Percentiles rank a stretch among this genome's conserved stretches.
These are phyloP conservation scores for Phialophora verrucosa DNA, from an alignment of 2,329 filamentous ascomycete genomes.

Conservation along the genomic window DNA sequence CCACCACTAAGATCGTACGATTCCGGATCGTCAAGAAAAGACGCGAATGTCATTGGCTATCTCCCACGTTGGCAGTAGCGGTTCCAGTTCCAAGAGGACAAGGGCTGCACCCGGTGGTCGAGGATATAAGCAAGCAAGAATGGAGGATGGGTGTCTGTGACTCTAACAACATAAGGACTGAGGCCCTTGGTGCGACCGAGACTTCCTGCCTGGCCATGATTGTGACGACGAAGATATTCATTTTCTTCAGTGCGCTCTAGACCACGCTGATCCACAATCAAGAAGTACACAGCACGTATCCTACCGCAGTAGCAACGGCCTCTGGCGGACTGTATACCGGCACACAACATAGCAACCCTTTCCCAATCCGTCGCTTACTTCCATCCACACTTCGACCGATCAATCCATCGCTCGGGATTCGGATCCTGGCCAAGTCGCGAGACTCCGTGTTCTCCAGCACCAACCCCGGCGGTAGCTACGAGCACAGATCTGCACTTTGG, in stretches of 20 bases:
- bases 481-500: background rate
- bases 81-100: background rate
- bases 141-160: too few species aligned
- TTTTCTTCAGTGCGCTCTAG: background rate
- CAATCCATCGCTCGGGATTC: background rate
- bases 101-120: background rate
- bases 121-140: background rate
- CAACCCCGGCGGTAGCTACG: background rate
- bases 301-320: background rate
- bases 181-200: background rate
- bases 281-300: too few species aligned
- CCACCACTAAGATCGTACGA: background rate
- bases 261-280: background rate
- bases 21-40: background rate
- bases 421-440: background rate
- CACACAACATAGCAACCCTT: background rate
- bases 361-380: constrained; percentile 6
- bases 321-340: background rate
- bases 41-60: background rate
- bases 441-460: background rate
- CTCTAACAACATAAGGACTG: background rate
- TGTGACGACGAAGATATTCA: background rate
- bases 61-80: background rate
- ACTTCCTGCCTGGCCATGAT: background rate
- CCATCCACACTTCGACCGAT: background rate